Base-by-base conservation (phyloP, 2,329 filamentous ascomycete genomes). In the Hirsutella minnesotensis region DNA sequence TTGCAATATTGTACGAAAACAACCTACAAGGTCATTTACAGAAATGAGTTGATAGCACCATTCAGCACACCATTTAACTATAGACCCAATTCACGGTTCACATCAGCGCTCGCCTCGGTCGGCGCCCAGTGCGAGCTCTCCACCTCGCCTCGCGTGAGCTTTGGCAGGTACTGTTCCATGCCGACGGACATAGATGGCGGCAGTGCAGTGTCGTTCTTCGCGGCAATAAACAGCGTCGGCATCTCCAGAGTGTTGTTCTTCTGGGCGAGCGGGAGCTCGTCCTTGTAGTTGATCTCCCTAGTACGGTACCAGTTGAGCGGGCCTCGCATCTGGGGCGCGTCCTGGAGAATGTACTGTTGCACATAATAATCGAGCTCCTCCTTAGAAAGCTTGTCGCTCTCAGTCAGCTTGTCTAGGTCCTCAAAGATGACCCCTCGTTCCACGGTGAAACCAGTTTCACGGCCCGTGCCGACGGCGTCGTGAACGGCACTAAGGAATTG, bases 51-150 rank as follows among this genome's bases (percentile, higher is more conserved):
- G n/a, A n/a, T n/a, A n/a, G n/a, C n/a, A n/a, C n/a, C n/a, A n/a
- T n/a, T n/a, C n/a, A n/a, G n/a, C n/a, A n/a, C n/a, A n/a, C n/a
- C n/a, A n/a, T n/a, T n/a, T n/a, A n/a, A n/a, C n/a, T n/a, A n/a
- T n/a, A n/a, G n/a, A n/a, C n/a, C n/a, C n/a, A n/a, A n/a, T n/a
- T n/a, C n/a, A n/a, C n/a, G n/a, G 60, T 95, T 95, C 3, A 86
- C 76, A 52, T 82, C 76, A 19, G 70, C 73, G 0, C 82, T 72
- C 49, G 75, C 76, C 67, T 95, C 77, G 68, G 77, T 81, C 57
- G 94, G 64, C 38, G 82, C 85, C 90, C 90, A 96, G 63, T 96
- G 92, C 18, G 72, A 68, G 0, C 82, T 72, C 29, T 79, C 43
- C 8, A 95, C 80, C 57, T 84, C 76, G 8, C 65, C 71, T 47